Evolutionary conservation across 1,284 basidiomycete genomes (phyloP).

Genomic region (Rhodofomes roseus): DNA sequence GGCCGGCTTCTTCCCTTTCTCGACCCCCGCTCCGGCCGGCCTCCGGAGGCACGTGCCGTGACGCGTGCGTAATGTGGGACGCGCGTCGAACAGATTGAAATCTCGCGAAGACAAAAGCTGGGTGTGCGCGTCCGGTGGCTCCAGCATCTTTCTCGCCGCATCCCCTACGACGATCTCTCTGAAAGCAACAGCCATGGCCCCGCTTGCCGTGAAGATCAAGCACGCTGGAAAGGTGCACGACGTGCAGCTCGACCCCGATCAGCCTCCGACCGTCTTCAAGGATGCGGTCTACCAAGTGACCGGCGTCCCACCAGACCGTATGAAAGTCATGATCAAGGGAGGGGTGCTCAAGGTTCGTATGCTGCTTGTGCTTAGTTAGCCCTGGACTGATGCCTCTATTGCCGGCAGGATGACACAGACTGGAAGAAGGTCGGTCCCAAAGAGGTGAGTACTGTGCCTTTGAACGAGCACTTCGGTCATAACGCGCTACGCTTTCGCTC

Average conservation of each 20-base stretch:
- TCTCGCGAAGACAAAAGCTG: background rate
- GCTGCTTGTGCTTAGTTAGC: background rate
- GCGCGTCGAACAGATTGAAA: background rate
- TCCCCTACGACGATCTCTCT: background rate
- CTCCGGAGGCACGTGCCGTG: background rate
- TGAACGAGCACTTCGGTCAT: background rate
- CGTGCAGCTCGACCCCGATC: conserved; percentile 63
- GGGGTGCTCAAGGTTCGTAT: conserved; percentile 78
- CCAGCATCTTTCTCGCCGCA: background rate
- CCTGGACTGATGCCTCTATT: background rate
- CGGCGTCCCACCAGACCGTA: conserved; percentile 85
- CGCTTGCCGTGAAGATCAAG: conserved; percentile 78
- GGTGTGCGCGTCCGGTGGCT: background rate
- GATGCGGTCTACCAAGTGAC: conserved; percentile 78
- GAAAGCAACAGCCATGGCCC: conserved; percentile 43
- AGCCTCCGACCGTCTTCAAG: conserved; percentile 76
- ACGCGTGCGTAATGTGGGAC: conserved; percentile 4
- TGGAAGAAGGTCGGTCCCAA: conserved; percentile 83
- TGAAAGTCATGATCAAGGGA: conserved; percentile 98
- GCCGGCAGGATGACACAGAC: conserved; percentile 74
- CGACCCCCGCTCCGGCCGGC: background rate
- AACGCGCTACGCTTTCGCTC: background rate
- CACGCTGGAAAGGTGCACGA: conserved; percentile 83
- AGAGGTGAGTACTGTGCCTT: conserved; percentile 43
- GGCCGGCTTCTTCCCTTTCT: background rate